Conservation (phyloP, 352 stramenopile genomes). For the Phytophthora parvispora region DNA sequence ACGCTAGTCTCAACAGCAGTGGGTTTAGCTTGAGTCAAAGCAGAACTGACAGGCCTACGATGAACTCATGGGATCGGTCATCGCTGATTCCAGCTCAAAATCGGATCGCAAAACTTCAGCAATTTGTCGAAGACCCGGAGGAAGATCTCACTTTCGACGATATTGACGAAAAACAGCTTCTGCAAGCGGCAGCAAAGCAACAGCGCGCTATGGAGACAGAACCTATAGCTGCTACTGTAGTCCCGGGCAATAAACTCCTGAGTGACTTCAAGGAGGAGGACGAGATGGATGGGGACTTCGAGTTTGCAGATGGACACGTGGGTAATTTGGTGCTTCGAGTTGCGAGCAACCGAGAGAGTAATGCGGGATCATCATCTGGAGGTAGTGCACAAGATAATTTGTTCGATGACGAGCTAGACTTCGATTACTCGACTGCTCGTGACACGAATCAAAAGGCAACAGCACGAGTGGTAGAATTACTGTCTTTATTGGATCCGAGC, state of each 20-base stretch:
- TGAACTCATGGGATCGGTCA: conserved; percentile 68
- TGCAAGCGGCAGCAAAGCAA: conserved; percentile 56
- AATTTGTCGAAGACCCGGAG: conserved; percentile 81
- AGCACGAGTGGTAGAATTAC: conserved; percentile 75
- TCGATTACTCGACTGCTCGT: conserved; percentile 77
- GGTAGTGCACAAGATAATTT: conserved; percentile 65
- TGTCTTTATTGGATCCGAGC: conserved; percentile 84
- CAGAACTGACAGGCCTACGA: conserved; percentile 10
- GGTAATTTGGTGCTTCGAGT: conserved; percentile 30
- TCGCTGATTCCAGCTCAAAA: conserved; percentile 72
- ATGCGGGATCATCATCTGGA: conserved; percentile 27
- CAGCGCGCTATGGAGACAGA: conserved; percentile 27
- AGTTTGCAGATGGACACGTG: conserved; percentile 29
- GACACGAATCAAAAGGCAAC: conserved; percentile 87
- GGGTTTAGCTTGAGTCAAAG: conserved; percentile 5
- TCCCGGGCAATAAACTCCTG: conserved; percentile 20
- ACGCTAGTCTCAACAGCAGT: conserved; percentile 11
- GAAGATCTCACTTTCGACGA: conserved; percentile 74
- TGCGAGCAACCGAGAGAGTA: conserved; percentile 23
- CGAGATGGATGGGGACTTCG: conserved; percentile 28
- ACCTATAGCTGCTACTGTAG: conserved; percentile 14
- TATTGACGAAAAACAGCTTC: conserved; percentile 72
- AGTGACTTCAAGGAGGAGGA: conserved; percentile 41
- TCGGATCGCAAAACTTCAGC: conserved; percentile 72
- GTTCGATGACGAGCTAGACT: conserved; percentile 89